These are phyloP conservation scores for Fagus sylvatica DNA, from an alignment of 306 rosid genomes.

Conservation along the genomic window DNA sequence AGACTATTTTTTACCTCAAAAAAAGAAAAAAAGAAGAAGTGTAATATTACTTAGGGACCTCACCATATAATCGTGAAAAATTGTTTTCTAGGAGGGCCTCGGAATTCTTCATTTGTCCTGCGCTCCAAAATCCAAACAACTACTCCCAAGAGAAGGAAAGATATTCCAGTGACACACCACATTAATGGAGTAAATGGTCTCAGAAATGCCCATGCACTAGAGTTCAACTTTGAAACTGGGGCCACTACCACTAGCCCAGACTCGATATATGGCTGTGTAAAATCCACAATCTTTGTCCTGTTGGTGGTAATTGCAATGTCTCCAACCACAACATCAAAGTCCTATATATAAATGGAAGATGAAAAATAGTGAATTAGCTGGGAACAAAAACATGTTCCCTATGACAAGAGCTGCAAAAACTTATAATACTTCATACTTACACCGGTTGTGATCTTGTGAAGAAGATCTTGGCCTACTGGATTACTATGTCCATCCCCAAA, in stretches of 20 bases:
- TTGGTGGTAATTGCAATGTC: constrained; percentile 80
- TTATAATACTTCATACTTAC: constrained; percentile 24
- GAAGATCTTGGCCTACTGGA: constrained; percentile 15
- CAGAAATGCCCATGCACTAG: constrained; percentile 83
- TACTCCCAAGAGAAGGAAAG: constrained; percentile 73
- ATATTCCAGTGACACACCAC: constrained; percentile 77
- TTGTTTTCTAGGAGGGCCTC: constrained; percentile 86
- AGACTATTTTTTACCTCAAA: too few relatives aligned
- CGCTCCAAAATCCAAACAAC: constrained; percentile 96
- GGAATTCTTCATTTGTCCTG: constrained; percentile 75
- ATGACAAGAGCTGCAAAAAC: constrained; percentile 18
- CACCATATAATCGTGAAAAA: constrained; percentile 69
- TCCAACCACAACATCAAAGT: constrained; percentile 74
- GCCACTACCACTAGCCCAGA: constrained; percentile 90
- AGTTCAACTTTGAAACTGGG: constrained; percentile 47
- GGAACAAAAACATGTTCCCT: too few relatives aligned
- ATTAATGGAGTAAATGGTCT: constrained; percentile 67
- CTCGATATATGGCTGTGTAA: constrained; percentile 86
- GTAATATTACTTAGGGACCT: constrained; percentile 13
- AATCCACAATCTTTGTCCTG: constrained; percentile 82
- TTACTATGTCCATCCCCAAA: constrained; percentile 31
- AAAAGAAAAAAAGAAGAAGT: too few relatives aligned
- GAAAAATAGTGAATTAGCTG: constrained; percentile 22
- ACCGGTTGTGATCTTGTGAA: constrained; percentile 40
- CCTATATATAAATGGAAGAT: constrained; percentile 45